Percentiles rank a stretch among this genome's conserved stretches.
These are phyloP conservation scores for Venturia pyrina DNA, from an alignment of 2,329 filamentous ascomycete genomes.

Conservation along the genomic window DNA sequence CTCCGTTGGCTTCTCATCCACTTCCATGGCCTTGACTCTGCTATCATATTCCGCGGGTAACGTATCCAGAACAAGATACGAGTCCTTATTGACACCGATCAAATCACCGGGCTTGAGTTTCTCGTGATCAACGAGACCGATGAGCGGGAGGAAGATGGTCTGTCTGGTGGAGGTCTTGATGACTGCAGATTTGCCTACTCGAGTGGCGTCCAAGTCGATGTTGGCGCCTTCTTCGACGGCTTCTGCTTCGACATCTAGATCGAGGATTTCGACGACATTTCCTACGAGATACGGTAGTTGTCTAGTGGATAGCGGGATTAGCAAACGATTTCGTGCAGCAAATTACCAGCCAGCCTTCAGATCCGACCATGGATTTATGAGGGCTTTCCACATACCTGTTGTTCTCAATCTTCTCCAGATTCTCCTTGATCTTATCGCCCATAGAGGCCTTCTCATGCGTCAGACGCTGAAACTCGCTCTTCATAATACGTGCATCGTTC, in stretches of 20 bases:
- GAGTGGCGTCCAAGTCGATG: slow-evolving; percentile 92
- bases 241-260: slow-evolving; percentile 91
- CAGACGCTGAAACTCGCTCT: slow-evolving; percentile 88
- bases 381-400: slow-evolving; percentile 58
- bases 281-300: slow-evolving; percentile 97
- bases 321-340: neutral
- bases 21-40: slow-evolving; percentile 99
- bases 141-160: slow-evolving; percentile 95
- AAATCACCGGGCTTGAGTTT: slow-evolving; percentile 91
- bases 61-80: slow-evolving; percentile 92
- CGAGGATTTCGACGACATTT: slow-evolving; percentile 94
- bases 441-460: slow-evolving; percentile 92
- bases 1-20: slow-evolving; percentile 98
- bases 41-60: slow-evolving; percentile 97
- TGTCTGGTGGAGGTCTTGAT: slow-evolving; percentile 99
- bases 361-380: neutral
- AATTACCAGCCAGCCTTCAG: neutral
- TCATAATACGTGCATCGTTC: slow-evolving; percentile 98
- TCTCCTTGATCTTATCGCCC: slow-evolving; percentile 99
- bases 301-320: slow-evolving; percentile 36
- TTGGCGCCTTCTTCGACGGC: slow-evolving; percentile 97
- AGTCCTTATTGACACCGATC: slow-evolving; percentile 98
- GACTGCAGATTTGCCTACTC: slow-evolving; percentile 95
- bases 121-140: slow-evolving; percentile 91
- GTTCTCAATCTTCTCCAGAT: slow-evolving; percentile 97